A percentile compares a stretch with the other conserved stretches of the same genome.
Evolutionary conservation across 441 rosid genomes (phyloP).

Genomic region (Jatropha multifida): DNA sequence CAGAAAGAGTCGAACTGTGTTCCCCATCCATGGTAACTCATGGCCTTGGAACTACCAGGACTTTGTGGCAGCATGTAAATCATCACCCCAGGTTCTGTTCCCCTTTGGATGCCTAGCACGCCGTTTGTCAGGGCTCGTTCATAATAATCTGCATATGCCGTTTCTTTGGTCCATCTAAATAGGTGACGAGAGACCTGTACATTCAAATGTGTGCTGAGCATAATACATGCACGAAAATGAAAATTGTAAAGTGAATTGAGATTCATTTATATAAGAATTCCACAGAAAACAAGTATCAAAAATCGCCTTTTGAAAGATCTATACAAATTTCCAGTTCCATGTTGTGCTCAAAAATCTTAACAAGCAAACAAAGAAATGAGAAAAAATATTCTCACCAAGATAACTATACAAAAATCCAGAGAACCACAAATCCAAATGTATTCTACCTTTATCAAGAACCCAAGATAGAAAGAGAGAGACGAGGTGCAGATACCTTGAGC

Average conservation of each 20-base stretch:
- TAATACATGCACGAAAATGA: neutral
- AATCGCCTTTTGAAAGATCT: neutral
- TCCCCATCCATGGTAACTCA: conserved; percentile 85
- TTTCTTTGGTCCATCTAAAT: conserved; percentile 90
- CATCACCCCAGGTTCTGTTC: conserved; percentile 88
- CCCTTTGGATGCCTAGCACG: conserved; percentile 87
- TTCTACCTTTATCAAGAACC: neutral
- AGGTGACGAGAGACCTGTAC: conserved; percentile 83
- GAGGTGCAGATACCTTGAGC: conserved; percentile 56
- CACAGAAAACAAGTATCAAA: neutral
- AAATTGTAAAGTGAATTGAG: neutral
- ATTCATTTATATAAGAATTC: neutral
- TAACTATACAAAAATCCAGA: neutral
- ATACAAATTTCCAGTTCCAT: neutral
- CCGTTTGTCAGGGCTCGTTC: conserved; percentile 93
- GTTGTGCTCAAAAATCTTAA: neutral
- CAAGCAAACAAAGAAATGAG: neutral
- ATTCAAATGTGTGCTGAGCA: neutral
- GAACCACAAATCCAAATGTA: neutral
- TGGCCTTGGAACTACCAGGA: conserved; percentile 73
- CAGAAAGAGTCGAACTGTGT: conserved; percentile 66
- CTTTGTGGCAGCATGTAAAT: conserved; percentile 92
- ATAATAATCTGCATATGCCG: conserved; percentile 85
- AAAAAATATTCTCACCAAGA: neutral
- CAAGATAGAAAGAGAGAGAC: neutral